phyloP scores from a whole-genome alignment of 257 asterid genomes.

The Paraleonurus japonicus region DNA sequence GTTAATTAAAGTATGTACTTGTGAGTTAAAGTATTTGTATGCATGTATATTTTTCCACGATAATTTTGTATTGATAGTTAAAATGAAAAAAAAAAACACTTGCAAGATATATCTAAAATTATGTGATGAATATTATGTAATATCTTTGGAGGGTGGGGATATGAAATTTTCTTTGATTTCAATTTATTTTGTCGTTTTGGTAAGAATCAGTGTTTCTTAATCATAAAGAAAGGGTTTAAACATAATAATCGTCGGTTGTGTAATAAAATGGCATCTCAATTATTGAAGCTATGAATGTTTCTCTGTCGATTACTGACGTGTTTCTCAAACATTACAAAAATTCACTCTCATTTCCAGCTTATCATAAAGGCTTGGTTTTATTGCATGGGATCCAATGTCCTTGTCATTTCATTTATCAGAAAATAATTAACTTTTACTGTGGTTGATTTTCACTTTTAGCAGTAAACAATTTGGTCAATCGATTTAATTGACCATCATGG shows the following conservation, averaged over 20 bases:
- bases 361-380: not conserved
- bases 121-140: not conserved
- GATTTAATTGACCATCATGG: not conserved
- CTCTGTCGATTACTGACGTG: conserved; percentile 16
- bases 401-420: not conserved
- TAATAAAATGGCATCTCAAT: conserved; percentile 32
- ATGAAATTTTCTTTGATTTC: conserved; percentile 7
- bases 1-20: no score
- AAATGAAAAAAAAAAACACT: no score
- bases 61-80: no score
- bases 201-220: conserved; percentile 27
- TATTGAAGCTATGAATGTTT: conserved; percentile 31
- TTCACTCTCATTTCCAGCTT: conserved; percentile 23
- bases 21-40: no score
- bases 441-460: no score
- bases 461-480: no score
- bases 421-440: no score
- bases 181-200: not conserved
- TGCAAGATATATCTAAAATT: not conserved
- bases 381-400: conserved; percentile 29
- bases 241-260: conserved; percentile 31
- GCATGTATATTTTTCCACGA: no score
- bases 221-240: conserved; percentile 29
- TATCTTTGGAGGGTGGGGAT: conserved; percentile 9
- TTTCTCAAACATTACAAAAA: not conserved